Evolutionary conservation across 2,329 filamentous ascomycete species (phyloP).

Genomic region (Cladophialophora exuberans): DNA sequence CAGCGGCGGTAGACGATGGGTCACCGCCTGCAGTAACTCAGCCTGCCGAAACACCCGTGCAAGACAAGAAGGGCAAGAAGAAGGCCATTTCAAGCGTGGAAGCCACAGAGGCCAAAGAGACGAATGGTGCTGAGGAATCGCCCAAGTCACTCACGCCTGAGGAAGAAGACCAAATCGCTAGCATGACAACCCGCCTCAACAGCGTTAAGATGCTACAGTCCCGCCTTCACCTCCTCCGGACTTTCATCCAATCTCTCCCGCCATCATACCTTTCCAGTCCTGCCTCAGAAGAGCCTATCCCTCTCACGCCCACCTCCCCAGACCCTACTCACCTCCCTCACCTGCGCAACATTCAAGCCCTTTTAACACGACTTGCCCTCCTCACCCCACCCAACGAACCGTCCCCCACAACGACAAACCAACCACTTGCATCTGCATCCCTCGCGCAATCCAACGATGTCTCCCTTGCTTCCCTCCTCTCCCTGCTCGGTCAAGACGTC

Average conservation of each 20-base stretch:
- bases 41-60: conserved; percentile 9
- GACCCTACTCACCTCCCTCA: conserved; percentile 63
- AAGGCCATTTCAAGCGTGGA: conserved; percentile 37
- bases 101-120: conserved; percentile 37
- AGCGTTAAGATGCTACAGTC: conserved; percentile 91
- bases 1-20: conserved; percentile 54
- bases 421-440: conserved; percentile 69
- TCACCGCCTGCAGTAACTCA: conserved; percentile 40
- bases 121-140: conserved; percentile 14
- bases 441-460: conserved; percentile 83
- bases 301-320: conserved; percentile 37
- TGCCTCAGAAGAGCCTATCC: conserved; percentile 35
- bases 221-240: conserved; percentile 70
- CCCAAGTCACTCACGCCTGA: conserved; percentile 54
- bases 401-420: background rate
- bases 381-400: conserved; percentile 65
- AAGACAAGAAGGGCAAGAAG: conserved; percentile 41
- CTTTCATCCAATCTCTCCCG: conserved; percentile 77
- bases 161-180: conserved; percentile 68
- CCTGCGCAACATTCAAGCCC: conserved; percentile 83
- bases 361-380: conserved; percentile 80
- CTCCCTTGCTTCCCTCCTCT: conserved; percentile 74
- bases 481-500: conserved; percentile 73
- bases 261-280: conserved; percentile 60
- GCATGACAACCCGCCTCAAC: conserved; percentile 83